Percentiles rank a stretch among this genome's conserved stretches.
Evolutionary conservation across 805 yeast genomes (phyloP).

Genomic region (Nakazawaea molendinolei): DNA sequence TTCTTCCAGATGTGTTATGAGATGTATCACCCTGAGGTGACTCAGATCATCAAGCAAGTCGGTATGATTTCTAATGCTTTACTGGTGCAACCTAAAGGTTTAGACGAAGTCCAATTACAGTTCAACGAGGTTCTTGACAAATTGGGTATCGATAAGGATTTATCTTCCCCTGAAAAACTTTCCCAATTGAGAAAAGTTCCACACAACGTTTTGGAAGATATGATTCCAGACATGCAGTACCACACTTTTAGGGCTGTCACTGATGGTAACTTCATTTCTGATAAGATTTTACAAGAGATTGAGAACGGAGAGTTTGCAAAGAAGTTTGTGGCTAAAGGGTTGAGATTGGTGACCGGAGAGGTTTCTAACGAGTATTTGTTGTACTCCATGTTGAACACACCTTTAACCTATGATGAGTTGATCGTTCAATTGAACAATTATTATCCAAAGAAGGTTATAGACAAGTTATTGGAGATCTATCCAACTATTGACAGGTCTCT

Average conservation of each 20-base stretch:
- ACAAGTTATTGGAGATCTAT: constrained; percentile 17
- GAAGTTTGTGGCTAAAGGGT: constrained; percentile 17
- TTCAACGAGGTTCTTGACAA: constrained; percentile 28
- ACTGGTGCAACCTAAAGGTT: constrained; percentile 32
- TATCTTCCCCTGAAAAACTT: constrained; percentile 17
- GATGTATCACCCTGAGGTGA: constrained; percentile 31
- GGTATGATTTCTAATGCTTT: constrained; percentile 30
- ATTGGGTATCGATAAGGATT: constrained; percentile 16
- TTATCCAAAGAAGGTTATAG: constrained; percentile 27
- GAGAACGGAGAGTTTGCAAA: constrained; percentile 23
- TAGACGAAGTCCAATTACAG: constrained; percentile 28
- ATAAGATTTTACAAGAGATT: constrained; percentile 26
- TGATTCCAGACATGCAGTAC: constrained; percentile 20
- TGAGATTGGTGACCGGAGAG: constrained; percentile 29
- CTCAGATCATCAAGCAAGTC: constrained; percentile 33
- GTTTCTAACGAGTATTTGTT: constrained; percentile 27
- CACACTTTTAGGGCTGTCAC: constrained; percentile 37
- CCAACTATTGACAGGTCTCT: constrained; percentile 9
- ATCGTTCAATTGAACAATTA: constrained; percentile 28
- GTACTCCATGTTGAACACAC: constrained; percentile 27
- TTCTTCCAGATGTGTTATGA: constrained; percentile 37
- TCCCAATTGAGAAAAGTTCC: constrained; percentile 12
- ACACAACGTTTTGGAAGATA: constrained; percentile 16
- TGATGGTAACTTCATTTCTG: constrained; percentile 30
- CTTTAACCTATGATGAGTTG: constrained; percentile 23